These are phyloP conservation scores for Planoprotostelium fungivorum DNA, from an alignment of 78 protist genomes.

Conservation along the genomic window DNA sequence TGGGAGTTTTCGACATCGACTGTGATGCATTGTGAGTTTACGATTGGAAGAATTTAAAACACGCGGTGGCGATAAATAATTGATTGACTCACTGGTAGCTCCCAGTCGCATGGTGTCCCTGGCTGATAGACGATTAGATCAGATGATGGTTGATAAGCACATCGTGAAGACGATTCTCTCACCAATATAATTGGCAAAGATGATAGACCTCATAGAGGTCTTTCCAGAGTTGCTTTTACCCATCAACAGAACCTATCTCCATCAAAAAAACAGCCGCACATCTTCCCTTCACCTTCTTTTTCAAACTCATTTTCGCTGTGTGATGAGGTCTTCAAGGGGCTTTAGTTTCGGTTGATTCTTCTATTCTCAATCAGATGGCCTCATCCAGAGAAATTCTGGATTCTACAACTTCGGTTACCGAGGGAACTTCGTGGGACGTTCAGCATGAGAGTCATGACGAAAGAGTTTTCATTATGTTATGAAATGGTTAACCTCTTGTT, in stretches of 20 bases:
- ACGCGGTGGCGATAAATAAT: not conserved
- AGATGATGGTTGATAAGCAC: not conserved
- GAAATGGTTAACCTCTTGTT: too few relatives aligned
- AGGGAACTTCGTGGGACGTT: too few relatives aligned
- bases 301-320: slow-evolving; percentile 1
- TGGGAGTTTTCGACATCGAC: slow-evolving; percentile 95
- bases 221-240: slow-evolving; percentile 91
- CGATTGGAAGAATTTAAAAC: not conserved
- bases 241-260: slow-evolving; percentile 88
- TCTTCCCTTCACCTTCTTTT: slow-evolving; percentile 10
- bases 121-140: slow-evolving; percentile 32
- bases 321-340: too few relatives aligned
- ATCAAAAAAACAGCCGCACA: not conserved
- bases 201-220: slow-evolving; percentile 96
- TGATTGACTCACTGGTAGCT: slow-evolving; percentile 61
- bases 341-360: too few relatives aligned
- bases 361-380: too few relatives aligned
- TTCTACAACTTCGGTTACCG: too few relatives aligned
- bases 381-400: too few relatives aligned
- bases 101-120: slow-evolving; percentile 92
- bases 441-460: too few relatives aligned
- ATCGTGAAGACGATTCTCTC: not conserved
- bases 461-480: too few relatives aligned
- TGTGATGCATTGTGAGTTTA: slow-evolving; percentile 4
- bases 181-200: slow-evolving; percentile 93